phyloP scores from a whole-genome alignment of 2,329 filamentous ascomycete species.

The Ceratocystis alfenasii region DNA sequence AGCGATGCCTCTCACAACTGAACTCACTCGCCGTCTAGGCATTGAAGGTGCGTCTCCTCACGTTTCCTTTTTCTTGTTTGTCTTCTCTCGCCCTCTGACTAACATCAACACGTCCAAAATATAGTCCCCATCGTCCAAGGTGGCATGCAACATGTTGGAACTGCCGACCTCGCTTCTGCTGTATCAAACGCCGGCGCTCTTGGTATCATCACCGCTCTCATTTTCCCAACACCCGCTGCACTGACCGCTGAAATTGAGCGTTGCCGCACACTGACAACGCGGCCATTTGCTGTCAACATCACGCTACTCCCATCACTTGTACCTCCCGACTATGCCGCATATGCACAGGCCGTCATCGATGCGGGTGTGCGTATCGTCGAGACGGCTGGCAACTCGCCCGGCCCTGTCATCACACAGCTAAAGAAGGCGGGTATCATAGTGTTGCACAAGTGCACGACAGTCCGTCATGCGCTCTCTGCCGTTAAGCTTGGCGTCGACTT shows the following conservation, averaged over 20 bases:
- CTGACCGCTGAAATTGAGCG: slow-evolving; percentile 85
- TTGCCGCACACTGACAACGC: slow-evolving; percentile 66
- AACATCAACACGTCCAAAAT: neutral
- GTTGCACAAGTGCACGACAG: slow-evolving; percentile 95
- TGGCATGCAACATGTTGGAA: slow-evolving; percentile 79
- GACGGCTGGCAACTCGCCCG: slow-evolving; percentile 78
- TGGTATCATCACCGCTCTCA: slow-evolving; percentile 75
- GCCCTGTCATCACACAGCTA: slow-evolving; percentile 77
- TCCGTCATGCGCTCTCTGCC: slow-evolving; percentile 81
- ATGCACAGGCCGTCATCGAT: slow-evolving; percentile 84
- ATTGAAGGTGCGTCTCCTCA: slow-evolving; percentile 35
- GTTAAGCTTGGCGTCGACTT: slow-evolving; percentile 95
- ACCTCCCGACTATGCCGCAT: slow-evolving; percentile 83
- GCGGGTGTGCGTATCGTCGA: slow-evolving; percentile 87
- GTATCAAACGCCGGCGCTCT: slow-evolving; percentile 74
- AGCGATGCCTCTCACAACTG: slow-evolving; percentile 45
- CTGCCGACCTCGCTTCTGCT: slow-evolving; percentile 63
- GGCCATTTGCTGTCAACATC: slow-evolving; percentile 86
- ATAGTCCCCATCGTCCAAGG: slow-evolving; percentile 71
- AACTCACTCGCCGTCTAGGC: slow-evolving; percentile 46
- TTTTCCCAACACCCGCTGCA: slow-evolving; percentile 82
- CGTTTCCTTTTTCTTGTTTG: neutral
- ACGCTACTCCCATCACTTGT: slow-evolving; percentile 83
- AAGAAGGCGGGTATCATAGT: slow-evolving; percentile 70
- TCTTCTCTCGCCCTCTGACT: neutral